A percentile compares a stretch with the other conserved stretches of the same genome.
phyloP scores from a whole-genome alignment of 225 moss, liverwort and hornwort species.

The Antitrichia curtipendula region DNA sequence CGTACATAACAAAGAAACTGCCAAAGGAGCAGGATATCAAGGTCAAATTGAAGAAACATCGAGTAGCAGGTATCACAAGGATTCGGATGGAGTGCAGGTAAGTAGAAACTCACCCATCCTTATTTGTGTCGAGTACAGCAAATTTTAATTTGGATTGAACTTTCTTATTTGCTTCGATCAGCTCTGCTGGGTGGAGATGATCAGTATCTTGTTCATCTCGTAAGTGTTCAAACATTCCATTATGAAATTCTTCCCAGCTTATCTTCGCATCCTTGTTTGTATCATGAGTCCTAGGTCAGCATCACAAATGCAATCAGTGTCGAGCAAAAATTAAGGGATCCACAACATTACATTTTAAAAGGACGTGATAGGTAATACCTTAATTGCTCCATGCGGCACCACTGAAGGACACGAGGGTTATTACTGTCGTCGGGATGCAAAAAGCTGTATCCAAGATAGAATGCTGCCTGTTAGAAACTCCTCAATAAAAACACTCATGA shows the following conservation, averaged over 20 bases:
- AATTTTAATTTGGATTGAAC: conserved; percentile 41
- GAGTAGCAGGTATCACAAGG: background rate
- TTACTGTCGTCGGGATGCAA: conserved; percentile 71
- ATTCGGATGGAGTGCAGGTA: background rate
- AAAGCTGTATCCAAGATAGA: conserved; percentile 28
- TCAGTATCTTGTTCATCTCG: conserved; percentile 36
- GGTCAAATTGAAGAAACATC: background rate
- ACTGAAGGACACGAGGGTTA: conserved; percentile 37
- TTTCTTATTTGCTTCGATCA: conserved; percentile 43
- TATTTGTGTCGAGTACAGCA: conserved; percentile 28
- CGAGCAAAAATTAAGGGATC: background rate
- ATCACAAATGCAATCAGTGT: background rate
- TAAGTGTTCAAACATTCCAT: conserved; percentile 51
- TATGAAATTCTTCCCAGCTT: conserved; percentile 55
- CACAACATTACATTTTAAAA: background rate
- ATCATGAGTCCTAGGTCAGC: conserved; percentile 27
- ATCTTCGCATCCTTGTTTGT: conserved; percentile 37
- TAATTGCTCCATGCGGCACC: conserved; percentile 59
- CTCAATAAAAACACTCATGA: background rate
- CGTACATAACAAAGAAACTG: background rate
- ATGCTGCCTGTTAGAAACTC: background rate
- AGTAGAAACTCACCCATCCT: conserved; percentile 33
- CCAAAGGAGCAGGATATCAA: background rate
- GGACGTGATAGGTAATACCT: background rate
- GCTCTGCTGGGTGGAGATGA: conserved; percentile 30